Evolutionary conservation across 2,329 filamentous ascomycete genomes (phyloP), one percentile per base, ranked within the genome.

Genomic region (Xylariomycetidae sp.): DNA sequence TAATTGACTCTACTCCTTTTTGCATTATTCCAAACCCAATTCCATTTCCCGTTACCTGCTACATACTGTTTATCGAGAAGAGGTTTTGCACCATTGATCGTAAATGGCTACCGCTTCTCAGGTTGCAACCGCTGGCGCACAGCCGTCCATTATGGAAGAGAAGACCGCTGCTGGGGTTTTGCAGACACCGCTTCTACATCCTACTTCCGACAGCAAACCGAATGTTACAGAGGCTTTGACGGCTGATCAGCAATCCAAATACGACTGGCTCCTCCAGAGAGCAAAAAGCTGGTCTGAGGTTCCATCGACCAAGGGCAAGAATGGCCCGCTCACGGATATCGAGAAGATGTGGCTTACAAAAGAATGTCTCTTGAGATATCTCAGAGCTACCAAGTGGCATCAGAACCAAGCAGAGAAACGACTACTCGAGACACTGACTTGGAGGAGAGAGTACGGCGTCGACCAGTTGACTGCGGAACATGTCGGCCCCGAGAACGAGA

Each of bases 401-500:
- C 72, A 84, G 31, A 66, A 77, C 27, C 80, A 90, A 30, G 80
- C 92, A 7, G 74, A 82, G 46, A 84, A 82, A 56, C 83, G 92
- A n/a, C 63, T 97, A 25, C 79, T 82, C 47, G 76, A 76, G 27
- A 96, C 90, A 0, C 65, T 97, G 37, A 74, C 77, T 40, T 98
- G 92, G 92, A 80, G 92, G 29, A 77, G 90, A 36, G 88, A 95
- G 54, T 98, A 94, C 54, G 88, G 88, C 30, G 71, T 94, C 37
- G 77, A 85, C 40, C 80, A 75, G 33, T 76, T 88, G 53, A 89
- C 87, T 0, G 71, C 84, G 8, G 89, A 96, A 7, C 85, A 94
- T 63, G 90, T 97, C 53, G 88, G 85, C 1, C 80, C 85, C 10
- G 92, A 98, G 69, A 94, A 96, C 60, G 88, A 90, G 66, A 97